Conservation (phyloP, 371 early-diverging fungal species). For the Syncephalastrum sp. region DNA sequence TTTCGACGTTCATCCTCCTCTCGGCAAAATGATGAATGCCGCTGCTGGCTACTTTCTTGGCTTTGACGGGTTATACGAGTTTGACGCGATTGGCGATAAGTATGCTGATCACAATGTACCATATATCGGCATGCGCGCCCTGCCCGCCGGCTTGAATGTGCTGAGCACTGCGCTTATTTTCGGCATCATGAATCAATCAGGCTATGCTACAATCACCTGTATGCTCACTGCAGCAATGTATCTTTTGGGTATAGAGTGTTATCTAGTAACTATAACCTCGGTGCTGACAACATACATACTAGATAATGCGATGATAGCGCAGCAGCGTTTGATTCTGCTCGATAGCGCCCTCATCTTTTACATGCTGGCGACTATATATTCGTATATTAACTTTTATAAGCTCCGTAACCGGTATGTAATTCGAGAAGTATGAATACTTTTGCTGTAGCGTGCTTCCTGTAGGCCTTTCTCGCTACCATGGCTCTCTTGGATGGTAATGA, state of each 20-base stretch:
- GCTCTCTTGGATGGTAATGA: conserved; percentile 68
- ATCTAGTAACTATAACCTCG: not conserved
- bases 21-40: conserved; percentile 94
- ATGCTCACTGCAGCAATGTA: conserved; percentile 69
- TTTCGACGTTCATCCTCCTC: conserved; percentile 99
- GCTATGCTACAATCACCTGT: conserved; percentile 68
- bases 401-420: conserved; percentile 45
- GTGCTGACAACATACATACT: not conserved
- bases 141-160: conserved; percentile 77
- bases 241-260: conserved; percentile 66
- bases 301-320: conserved; percentile 88
- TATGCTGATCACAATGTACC: conserved; percentile 83
- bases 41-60: conserved; percentile 77
- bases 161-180: conserved; percentile 73
- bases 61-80: conserved; percentile 86
- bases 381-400: conserved; percentile 82
- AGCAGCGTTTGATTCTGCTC: conserved; percentile 85
- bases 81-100: conserved; percentile 86
- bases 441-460: conserved; percentile 10
- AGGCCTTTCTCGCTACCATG: conserved; percentile 50
- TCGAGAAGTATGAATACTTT: not conserved
- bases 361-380: conserved; percentile 69
- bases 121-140: conserved; percentile 73
- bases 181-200: conserved; percentile 78
- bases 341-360: conserved; percentile 89